Evolutionary conservation across 371 early-diverging fungal genomes (phyloP), one percentile per base, ranked within the genome.

Genomic region (Apophysomyces trapeziformis): DNA sequence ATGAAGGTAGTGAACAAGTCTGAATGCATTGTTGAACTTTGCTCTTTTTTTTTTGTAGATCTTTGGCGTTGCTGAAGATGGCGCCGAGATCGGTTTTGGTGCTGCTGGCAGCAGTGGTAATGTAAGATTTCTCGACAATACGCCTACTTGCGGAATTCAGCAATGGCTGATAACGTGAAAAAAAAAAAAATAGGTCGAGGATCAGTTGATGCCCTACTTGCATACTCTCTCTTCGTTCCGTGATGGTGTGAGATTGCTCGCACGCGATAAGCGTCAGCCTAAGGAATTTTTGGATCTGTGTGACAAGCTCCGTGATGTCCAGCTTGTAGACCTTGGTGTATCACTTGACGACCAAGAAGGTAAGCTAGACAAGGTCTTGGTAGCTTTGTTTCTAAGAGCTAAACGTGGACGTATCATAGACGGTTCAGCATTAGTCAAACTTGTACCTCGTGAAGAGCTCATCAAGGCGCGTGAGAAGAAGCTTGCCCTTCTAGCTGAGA

Each of bases 271-370:
- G 66, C 71, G 68, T 16, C 76, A 69, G 1, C 76, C 82, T 60
- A 85, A 80, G 46, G 89, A 92, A 46, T 76, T 96, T 71, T 77
- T 98, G 54, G 75, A 74, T 13, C 71, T 94, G 36, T 91, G 93
- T 70, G 99, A 98, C 79, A 80, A 82, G 70, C 69, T 98, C 58
- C 91, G 99, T 60, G 97, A 98, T 77, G 85, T 86, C 11, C 93
- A 93, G 44, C 78, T 96, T 59, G 89, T 92, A 7, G 90, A 92
- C 12, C 83, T 96, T 26, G 95, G 96, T 43, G 94, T 98, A 7
- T 80, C 89, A 2, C 79, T 98, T 62, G 99, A 97, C 68, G 99
- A 98, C 74, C 92, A 93, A 67, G 96, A 95, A 67, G 82, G 78
- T 80, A 77, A 65, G 32, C 32, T 26, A 26, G 32, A 26, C 32